These are phyloP conservation scores for Apostasia shenzhenica DNA, from an alignment of 106 monocot genomes.

Conservation along the genomic window DNA sequence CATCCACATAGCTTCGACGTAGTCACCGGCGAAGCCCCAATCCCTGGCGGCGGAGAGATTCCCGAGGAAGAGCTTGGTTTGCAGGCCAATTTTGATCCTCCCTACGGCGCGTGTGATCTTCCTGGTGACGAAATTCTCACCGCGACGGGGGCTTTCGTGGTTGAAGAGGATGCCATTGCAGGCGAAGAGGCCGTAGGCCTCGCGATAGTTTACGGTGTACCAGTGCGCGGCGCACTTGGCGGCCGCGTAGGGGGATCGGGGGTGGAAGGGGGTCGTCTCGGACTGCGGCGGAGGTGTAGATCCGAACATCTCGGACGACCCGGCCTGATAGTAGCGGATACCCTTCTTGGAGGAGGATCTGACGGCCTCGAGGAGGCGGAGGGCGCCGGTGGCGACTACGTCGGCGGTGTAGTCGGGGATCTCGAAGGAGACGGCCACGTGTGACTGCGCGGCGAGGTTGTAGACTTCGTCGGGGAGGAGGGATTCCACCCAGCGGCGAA, in stretches of 20 bases:
- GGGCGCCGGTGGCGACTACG: conserved; percentile 85
- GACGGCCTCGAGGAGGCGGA: conserved; percentile 96
- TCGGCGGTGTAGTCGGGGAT: conserved; percentile 97
- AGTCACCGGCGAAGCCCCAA: conserved; percentile 97
- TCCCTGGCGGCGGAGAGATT: conserved; percentile 85
- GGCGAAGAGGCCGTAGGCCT: conserved; percentile 87
- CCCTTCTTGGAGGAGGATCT: conserved; percentile 39
- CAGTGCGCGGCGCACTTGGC: conserved; percentile 94
- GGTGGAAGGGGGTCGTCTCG: conserved; percentile 81
- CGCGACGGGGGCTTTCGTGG: conserved; percentile 87
- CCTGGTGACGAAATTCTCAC: conserved; percentile 95
- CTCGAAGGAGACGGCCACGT: conserved; percentile 98
- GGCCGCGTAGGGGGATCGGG: conserved; percentile 90
- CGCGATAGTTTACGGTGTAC: conserved; percentile 98
- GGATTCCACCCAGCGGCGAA: conserved; percentile 83
- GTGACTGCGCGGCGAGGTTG: conserved; percentile 97
- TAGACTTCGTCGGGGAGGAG: conserved; percentile 94
- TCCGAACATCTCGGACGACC: conserved; percentile 98
- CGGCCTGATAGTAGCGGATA: conserved; percentile 90
- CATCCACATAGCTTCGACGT: conserved; percentile 99
- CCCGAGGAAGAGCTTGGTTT: conserved; percentile 85
- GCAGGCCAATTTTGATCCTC: conserved; percentile 75
- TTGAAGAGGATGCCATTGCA: conserved; percentile 98
- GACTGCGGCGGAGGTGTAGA: conserved; percentile 93
- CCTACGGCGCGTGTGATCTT: conserved; percentile 98